Base-by-base conservation (phyloP, 2,329 filamentous ascomycete species). In the Colletotrichum ledebouriae region DNA sequence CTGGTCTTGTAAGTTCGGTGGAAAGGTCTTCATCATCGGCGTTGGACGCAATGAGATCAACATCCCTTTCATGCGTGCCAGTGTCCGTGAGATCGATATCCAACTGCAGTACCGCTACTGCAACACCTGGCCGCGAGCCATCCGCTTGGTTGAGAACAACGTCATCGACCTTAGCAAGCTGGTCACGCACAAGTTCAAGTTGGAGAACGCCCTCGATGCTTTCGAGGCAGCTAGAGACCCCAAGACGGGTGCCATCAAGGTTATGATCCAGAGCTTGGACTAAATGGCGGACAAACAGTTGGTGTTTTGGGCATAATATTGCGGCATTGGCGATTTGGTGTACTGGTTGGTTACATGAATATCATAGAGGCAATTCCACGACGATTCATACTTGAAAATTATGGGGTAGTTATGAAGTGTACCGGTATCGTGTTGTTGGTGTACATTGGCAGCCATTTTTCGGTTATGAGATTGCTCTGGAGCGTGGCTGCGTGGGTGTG, bases 81-180 rank as follows among this genome's bases (percentile, higher is more conserved):
- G 92, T 75, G 95, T 94, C 6, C 88, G 93, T 71, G 96, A 98
- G 83, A 92, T 98, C 73, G 95, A 98, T 81, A 85, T 98, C 69
- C 93, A 97, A 82, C 96, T 98, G 80, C 95, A 98, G 84, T 98
- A 98, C 84, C 89, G 96, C 70, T 98, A 98, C 84, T 88, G 87
- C 83, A 98, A 98, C 84, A 97, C 94, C 22, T 98, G 95, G 95
- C 96, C 95, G 39, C 89, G 93, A 71, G 95, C 96, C 49, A 98
- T 98, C 73, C 88, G 94, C 55, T 84, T 98, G 72, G 87, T 98
- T 42, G 89, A 94, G 84, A 94, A 90, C 77, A 93, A 93, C 2
- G 88, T 98, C 4, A 87, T 98, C 74, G 89, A 97, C 77, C 82
- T 98, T 77, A 87, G 87, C 74, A 92, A 88, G 80, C 82, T 98